These are phyloP conservation scores for Fistulina hepatica DNA, from an alignment of 1,284 basidiomycete genomes.

Conservation along the genomic window DNA sequence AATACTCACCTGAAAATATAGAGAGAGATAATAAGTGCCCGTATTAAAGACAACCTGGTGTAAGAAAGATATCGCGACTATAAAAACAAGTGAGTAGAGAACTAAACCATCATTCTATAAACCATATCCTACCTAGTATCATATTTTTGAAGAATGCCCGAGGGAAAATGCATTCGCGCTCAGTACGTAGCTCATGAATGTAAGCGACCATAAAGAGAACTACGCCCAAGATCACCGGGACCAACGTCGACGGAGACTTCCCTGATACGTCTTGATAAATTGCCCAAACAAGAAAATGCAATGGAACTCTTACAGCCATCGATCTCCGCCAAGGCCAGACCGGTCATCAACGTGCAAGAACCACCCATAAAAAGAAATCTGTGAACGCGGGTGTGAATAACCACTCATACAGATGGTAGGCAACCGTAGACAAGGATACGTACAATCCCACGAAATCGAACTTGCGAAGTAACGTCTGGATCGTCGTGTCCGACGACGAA, in stretches of 20 bases:
- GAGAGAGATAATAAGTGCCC: slow-evolving; percentile 71
- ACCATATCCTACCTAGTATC: slow-evolving; percentile 40
- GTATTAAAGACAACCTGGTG: slow-evolving; percentile 74
- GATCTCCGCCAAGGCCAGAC: slow-evolving; percentile 62
- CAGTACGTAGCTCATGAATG: slow-evolving; percentile 54
- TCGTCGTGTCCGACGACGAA: slow-evolving; percentile 37
- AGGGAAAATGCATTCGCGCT: slow-evolving; percentile 63
- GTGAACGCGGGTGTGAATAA: slow-evolving; percentile 14
- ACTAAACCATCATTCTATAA: slow-evolving; percentile 15
- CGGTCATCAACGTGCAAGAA: slow-evolving; percentile 62
- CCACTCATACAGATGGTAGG: slow-evolving; percentile 8
- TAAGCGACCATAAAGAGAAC: slow-evolving; percentile 44
- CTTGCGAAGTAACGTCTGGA: slow-evolving; percentile 37
- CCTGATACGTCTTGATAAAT: slow-evolving; percentile 35
- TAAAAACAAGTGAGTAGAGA: slow-evolving; percentile 21
- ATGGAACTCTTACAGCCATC: slow-evolving; percentile 48
- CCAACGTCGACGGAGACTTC: slow-evolving; percentile 46
- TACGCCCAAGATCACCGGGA: slow-evolving; percentile 46
- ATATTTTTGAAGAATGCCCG: slow-evolving; percentile 44
- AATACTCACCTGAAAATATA: slow-evolving; percentile 60
- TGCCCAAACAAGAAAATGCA: too few species aligned
- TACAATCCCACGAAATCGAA: slow-evolving; percentile 73
- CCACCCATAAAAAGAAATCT: slow-evolving; percentile 65
- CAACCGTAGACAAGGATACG: too few species aligned
- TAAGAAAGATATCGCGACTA: slow-evolving; percentile 59